Conservation (phyloP, 352 stramenopile genomes). For the Globisporangium takayamanum region DNA sequence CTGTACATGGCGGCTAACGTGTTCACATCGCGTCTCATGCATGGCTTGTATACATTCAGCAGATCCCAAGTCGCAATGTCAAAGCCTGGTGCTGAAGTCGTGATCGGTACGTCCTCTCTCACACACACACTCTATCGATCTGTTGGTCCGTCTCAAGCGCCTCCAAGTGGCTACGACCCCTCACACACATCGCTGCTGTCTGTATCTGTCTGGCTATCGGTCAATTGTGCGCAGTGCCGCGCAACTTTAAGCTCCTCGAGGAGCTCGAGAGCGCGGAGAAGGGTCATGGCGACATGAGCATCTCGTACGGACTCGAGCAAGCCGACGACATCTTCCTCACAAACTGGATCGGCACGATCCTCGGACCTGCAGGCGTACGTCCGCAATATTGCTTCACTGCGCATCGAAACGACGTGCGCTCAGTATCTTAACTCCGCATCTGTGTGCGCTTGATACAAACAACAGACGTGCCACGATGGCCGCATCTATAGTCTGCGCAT, state of each 20-base stretch:
- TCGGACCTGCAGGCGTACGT: constrained; percentile 92
- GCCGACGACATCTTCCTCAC: constrained; percentile 97
- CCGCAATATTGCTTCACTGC: too few relatives aligned
- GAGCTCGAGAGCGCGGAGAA: constrained; percentile 91
- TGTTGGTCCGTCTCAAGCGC: background rate
- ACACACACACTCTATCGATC: background rate
- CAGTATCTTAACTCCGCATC: too few relatives aligned
- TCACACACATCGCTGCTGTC: background rate
- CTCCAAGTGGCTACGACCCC: too few relatives aligned
- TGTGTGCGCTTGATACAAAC: background rate
- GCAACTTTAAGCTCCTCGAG: constrained; percentile 93
- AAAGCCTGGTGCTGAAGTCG: constrained; percentile 73
- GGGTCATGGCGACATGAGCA: constrained; percentile 91
- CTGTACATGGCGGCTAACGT: background rate
- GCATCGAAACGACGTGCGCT: too few relatives aligned
- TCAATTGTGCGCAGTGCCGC: constrained; percentile 46
- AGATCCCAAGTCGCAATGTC: constrained; percentile 28
- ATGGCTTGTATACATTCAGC: too few relatives aligned
- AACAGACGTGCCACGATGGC: constrained; percentile 92
- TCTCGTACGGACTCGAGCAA: constrained; percentile 94
- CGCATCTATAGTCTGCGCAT: constrained; percentile 96
- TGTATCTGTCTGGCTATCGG: background rate
- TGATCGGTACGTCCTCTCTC: constrained; percentile 39
- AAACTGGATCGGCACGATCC: constrained; percentile 97
- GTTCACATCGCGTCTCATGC: too few relatives aligned